A percentile compares a stretch with the other conserved stretches of the same genome.
Conservation (phyloP, 345 rosid species). For the Erucastrum elatum region DNA sequence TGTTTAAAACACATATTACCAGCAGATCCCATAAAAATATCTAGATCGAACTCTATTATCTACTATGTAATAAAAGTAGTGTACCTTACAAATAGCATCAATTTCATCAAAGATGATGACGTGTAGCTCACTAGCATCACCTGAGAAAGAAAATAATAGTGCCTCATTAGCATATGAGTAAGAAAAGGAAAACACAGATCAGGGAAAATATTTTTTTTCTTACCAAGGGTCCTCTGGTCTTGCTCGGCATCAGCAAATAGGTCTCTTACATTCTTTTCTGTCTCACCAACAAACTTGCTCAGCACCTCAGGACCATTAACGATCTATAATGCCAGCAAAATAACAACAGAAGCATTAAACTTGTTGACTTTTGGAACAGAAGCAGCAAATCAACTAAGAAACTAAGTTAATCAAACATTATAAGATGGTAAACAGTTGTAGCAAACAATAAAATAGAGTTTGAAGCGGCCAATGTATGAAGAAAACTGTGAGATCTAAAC, state of each 20-base stretch:
- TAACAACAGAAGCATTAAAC: conserved; percentile 13
- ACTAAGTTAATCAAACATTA: conserved; percentile 11
- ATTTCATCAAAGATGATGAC: conserved; percentile 98
- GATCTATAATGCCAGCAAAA: conserved; percentile 55
- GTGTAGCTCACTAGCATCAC: conserved; percentile 94
- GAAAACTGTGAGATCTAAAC: neutral
- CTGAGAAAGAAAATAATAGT: conserved; percentile 47
- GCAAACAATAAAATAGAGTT: neutral
- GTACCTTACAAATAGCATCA: conserved; percentile 99
- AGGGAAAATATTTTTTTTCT: conserved; percentile 25
- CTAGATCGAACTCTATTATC: neutral
- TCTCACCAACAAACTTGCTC: conserved; percentile 98
- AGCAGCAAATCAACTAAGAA: conserved; percentile 15
- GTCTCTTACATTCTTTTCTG: conserved; percentile 95
- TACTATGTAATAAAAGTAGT: neutral
- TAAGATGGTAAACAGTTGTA: neutral
- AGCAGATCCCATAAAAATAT: conserved; percentile 1
- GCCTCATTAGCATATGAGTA: neutral
- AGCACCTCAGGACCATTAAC: conserved; percentile 97
- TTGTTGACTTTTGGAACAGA: conserved; percentile 12
- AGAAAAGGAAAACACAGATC: conserved; percentile 17
- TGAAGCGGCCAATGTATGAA: neutral
- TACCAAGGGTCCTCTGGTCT: conserved; percentile 84
- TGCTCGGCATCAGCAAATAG: conserved; percentile 97
- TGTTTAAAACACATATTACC: neutral